These are phyloP conservation scores for Penicillium cataractarum DNA, from an alignment of 495 filamentous ascomycete genomes.

Conservation along the genomic window DNA sequence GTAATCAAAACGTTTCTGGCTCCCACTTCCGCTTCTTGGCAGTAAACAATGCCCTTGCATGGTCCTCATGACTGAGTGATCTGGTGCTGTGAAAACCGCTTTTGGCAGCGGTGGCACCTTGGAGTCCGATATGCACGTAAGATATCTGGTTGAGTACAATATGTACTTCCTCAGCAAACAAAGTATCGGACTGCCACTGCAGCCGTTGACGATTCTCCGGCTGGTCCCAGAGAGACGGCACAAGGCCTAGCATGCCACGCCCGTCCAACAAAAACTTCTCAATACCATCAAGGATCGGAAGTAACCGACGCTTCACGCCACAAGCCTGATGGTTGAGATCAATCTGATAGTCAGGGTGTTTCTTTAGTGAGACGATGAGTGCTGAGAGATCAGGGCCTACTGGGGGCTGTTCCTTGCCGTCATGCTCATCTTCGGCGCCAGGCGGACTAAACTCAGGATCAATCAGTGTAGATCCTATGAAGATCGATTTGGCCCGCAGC, in stretches of 20 bases:
- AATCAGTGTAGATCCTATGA: constrained; percentile 53
- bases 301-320: constrained; percentile 67
- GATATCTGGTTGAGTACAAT: not conserved
- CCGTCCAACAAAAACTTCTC: constrained; percentile 67
- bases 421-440: constrained; percentile 23
- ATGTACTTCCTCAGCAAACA: constrained; percentile 4
- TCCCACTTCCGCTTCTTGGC: constrained; percentile 49
- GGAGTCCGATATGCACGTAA: not conserved
- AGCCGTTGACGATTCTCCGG: constrained; percentile 11
- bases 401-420: constrained; percentile 1
- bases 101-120: not conserved
- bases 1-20: constrained; percentile 19
- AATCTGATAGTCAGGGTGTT: constrained; percentile 77
- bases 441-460: constrained; percentile 37
- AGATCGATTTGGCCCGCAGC: constrained; percentile 49
- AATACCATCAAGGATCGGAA: constrained; percentile 70
- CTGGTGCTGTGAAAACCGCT: not conserved
- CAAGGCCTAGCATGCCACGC: constrained; percentile 68
- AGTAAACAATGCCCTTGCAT: constrained; percentile 44
- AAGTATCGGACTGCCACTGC: constrained; percentile 30
- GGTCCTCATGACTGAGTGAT: constrained; percentile 29
- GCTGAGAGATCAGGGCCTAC: constrained; percentile 45
- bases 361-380: constrained; percentile 57
- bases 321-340: constrained; percentile 78
- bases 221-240: constrained; percentile 43